Base-by-base conservation (phyloP, 2,329 filamentous ascomycete genomes). In the Arthrobotrys pseudoclavata region DNA sequence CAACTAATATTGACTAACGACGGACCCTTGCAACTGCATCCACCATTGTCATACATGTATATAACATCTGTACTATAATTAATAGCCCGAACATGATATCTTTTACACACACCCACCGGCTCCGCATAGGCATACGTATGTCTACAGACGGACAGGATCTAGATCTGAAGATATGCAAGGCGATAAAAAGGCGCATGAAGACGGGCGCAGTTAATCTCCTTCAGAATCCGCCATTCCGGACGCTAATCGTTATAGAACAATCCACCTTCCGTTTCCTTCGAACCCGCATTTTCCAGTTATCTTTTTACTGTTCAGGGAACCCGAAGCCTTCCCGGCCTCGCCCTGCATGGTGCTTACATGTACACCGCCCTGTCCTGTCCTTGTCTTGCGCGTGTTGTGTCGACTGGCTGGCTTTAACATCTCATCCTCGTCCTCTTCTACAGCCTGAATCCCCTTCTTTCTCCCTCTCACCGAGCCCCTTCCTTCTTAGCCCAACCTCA, bases 21-120 rank as follows among this genome's bases (percentile, higher is more conserved):
- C 53, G n/a, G 24, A 63, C 40, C 67, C 55, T 70, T 70, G 67
- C 31, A 70, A 62, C 10, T 63, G 60, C 60, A 63, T 47, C 42
- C n/a, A n/a, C n/a, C n/a, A n/a, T 26, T 15, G 42, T 22, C 1
- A 7, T 12, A 62, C 18, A 26, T 42, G 24, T 29, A 45, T 26
- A 47, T 62, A 48, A 66, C 34, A 53, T 10, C 62, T 66, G 62
- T 67, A 67, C 50, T 67, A 67, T 45, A 45, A 40, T 40, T 66
- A 52, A 66, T 66, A 66, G 29, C 34, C 55, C 10, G 20, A 67
- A 55, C 62, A 37, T 34, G n/a, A n/a, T n/a, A n/a, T 3, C 7
- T 31, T 31, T 40, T 15, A 15, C 3, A 15, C 9, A 13, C 12
- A 40, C 12, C 9, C 12, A 40, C 10, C 12, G 4, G 34, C 29